These are phyloP conservation scores for Zymoseptoria pseudotritici DNA, from an alignment of 2,329 filamentous ascomycete species.

Conservation along the genomic window DNA sequence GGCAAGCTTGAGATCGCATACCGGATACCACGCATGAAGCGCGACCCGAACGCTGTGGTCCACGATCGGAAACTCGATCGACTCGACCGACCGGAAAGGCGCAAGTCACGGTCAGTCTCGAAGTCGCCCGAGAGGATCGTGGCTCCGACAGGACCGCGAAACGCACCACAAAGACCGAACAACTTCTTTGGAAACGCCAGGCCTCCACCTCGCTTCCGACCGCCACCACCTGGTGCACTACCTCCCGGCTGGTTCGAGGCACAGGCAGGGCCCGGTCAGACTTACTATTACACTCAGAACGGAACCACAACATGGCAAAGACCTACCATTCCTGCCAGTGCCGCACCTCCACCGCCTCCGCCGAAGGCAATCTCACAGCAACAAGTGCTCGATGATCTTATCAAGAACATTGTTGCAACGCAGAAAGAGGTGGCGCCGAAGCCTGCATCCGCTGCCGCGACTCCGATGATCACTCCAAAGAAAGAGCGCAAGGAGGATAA, in stretches of 20 bases:
- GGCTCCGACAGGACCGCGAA: constrained; percentile 46
- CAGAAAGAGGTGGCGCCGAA: constrained; percentile 59
- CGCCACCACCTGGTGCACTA: constrained; percentile 47
- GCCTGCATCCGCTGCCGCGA: constrained; percentile 50
- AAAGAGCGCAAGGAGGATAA: constrained; percentile 56
- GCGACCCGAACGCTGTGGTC: constrained; percentile 56
- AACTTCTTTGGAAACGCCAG: constrained; percentile 49
- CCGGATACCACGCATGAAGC: constrained; percentile 83
- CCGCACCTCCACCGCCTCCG: constrained; percentile 46
- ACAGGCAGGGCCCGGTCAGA: constrained; percentile 60
- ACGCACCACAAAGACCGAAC: constrained; percentile 52
- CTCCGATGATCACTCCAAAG: constrained; percentile 54
- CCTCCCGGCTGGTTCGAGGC: constrained; percentile 83
- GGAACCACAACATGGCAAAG: constrained; percentile 76
- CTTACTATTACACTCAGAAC: constrained; percentile 77
- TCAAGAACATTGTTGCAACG: constrained; percentile 55
- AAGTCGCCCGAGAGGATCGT: constrained; percentile 39
- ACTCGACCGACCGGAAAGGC: constrained; percentile 50
- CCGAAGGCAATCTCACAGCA: constrained; percentile 64
- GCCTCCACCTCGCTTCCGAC: constrained; percentile 34
- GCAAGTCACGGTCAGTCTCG: constrained; percentile 42
- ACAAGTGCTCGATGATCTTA: constrained; percentile 66
- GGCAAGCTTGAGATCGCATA: constrained; percentile 84
- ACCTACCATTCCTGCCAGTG: constrained; percentile 58
- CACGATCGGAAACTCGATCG: constrained; percentile 55